Percentiles rank a stretch among this genome's conserved stretches.
These are phyloP conservation scores for Nosema muscidifuracis DNA, from an alignment of 371 early-diverging fungal species.

Conservation along the genomic window DNA sequence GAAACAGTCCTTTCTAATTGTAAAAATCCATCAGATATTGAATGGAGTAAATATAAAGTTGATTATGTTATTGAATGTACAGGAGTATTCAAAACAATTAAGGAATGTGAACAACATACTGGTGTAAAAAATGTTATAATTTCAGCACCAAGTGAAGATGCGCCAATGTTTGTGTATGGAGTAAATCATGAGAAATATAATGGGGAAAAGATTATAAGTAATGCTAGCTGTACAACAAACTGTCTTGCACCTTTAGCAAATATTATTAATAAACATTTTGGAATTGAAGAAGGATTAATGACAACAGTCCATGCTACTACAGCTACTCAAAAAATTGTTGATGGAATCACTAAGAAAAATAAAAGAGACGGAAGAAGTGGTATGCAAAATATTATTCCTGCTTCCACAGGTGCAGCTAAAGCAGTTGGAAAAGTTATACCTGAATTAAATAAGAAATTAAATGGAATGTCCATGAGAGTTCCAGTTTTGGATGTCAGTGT, in stretches of 20 bases:
- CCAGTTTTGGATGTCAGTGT: slow-evolving; percentile 92
- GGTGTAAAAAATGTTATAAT: slow-evolving; percentile 90
- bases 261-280: slow-evolving; percentile 83
- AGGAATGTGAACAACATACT: slow-evolving; percentile 77
- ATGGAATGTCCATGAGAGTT: slow-evolving; percentile 72
- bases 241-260: slow-evolving; percentile 96
- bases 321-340: slow-evolving; percentile 97
- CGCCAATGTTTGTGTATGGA: slow-evolving; percentile 70
- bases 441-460: slow-evolving; percentile 75
- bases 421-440: slow-evolving; percentile 97
- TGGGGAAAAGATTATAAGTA: slow-evolving; percentile 77
- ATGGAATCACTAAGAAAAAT: slow-evolving; percentile 90
- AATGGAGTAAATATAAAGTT: slow-evolving; percentile 78
- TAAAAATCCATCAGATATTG: slow-evolving; percentile 74
- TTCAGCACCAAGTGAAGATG: slow-evolving; percentile 83
- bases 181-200: slow-evolving; percentile 87
- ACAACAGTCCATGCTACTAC: slow-evolving; percentile 95
- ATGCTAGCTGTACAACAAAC: slow-evolving; percentile 99
- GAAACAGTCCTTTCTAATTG: slow-evolving; percentile 68
- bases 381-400: slow-evolving; percentile 93
- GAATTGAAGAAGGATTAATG: slow-evolving; percentile 77
- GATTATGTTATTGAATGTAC: slow-evolving; percentile 93
- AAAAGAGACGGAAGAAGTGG: slow-evolving; percentile 92
- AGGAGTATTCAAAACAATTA: slow-evolving; percentile 86
- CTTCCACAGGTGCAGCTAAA: slow-evolving; percentile 97